phyloP scores from a whole-genome alignment of 2,329 filamentous ascomycete species.

The Sclerotinia nivalis region DNA sequence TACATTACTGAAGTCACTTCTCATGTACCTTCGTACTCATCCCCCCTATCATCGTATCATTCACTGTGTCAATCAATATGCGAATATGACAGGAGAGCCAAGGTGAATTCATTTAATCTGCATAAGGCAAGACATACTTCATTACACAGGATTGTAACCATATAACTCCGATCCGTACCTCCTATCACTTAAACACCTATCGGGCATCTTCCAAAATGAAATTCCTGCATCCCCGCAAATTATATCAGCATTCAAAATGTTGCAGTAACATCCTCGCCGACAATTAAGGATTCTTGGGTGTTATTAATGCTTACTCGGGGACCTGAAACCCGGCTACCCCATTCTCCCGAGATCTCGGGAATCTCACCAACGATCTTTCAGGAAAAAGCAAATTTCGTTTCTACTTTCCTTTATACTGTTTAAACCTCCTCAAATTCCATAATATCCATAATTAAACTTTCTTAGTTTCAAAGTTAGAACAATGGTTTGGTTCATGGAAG shows the following conservation, averaged over 20 bases:
- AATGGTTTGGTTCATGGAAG: neutral
- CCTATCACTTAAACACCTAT: slow-evolving; percentile 4
- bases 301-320: slow-evolving; percentile 19
- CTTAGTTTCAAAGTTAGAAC: neutral
- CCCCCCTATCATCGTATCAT: neutral
- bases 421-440: neutral
- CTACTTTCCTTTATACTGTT: neutral
- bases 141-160: slow-evolving; percentile 12
- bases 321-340: slow-evolving; percentile 21
- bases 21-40: slow-evolving; percentile 10
- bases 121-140: slow-evolving; percentile 20
- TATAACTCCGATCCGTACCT: slow-evolving; percentile 9
- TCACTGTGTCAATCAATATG: neutral
- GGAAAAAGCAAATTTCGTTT: neutral
- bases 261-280: slow-evolving; percentile 23
- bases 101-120: slow-evolving; percentile 16
- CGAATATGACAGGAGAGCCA: slow-evolving; percentile 11
- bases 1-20: slow-evolving; percentile 9
- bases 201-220: slow-evolving; percentile 10
- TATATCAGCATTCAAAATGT: neutral
- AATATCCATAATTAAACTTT: neutral
- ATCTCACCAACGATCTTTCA: slow-evolving; percentile 17
- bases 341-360: slow-evolving; percentile 25
- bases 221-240: slow-evolving; percentile 9
- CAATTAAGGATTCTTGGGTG: neutral